Evolutionary conservation across 148 eudicot genomes (phyloP), one percentile per base, ranked within the genome.

Genomic region (Spergularia bocconei): DNA sequence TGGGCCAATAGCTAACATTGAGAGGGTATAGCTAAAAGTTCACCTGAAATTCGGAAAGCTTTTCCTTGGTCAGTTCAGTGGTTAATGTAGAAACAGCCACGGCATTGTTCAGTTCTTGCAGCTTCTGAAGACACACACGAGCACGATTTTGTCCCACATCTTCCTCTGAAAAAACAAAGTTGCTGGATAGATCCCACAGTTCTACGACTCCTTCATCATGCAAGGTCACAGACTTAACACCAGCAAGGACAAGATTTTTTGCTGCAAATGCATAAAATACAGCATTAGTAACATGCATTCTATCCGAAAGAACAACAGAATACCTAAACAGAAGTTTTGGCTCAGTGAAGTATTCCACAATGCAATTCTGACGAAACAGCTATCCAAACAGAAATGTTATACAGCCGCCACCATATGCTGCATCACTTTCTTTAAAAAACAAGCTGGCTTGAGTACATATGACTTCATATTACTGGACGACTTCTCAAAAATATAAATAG

Each of bases 211-310:
- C 92, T 82, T 82, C 89, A 74, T 91, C 96, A 75, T 91, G 96
- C 85, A 91, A 76, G 23, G 96, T 88, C 68, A 91, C 92, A 67
- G 96, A 91, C 89, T 87, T 91, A 53, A 91, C 92, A 70, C 96
- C 92, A 78, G 96, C 92, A 79, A 91, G 96, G 81, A 91, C 80
- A 64, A 91, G 92, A 79, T 91, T 88, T 75, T 91, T 91, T 13
- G 92, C 96, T 90, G 96, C 77, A 84, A 78, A 17, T 13, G 57
- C 56, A 55, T 17, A 54, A 62, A 73, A 60, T 59, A 13, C 74
- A 38, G 5, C 71, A 55, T 77, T 54, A 80, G 36, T 63, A 59
- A 19, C 58, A 13, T 38, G 33, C 13, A 58, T 39, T 13, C 20
- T 11, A 59, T 16, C 20, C 6, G 17, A 44, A 9, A 12, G 21